Evolutionary conservation across 805 yeast species (phyloP).

Genomic region (Ogataea thermomethanolica): DNA sequence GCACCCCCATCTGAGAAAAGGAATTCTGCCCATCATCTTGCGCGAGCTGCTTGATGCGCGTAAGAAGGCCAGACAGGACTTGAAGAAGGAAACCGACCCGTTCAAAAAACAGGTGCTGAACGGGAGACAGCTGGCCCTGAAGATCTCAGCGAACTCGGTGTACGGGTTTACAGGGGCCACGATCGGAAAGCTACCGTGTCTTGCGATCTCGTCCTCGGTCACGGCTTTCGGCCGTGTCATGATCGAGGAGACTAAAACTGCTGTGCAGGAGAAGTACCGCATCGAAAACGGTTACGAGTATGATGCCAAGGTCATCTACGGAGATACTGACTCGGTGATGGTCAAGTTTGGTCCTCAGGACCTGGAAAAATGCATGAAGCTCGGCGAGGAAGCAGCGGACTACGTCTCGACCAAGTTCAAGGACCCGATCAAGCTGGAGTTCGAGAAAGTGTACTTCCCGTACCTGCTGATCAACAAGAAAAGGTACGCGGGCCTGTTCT

Average conservation of each 20-base stretch:
- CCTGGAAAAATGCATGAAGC: constrained; percentile 76
- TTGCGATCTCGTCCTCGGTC: constrained; percentile 92
- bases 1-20: constrained; percentile 63
- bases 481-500: constrained; percentile 93
- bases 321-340: constrained; percentile 99
- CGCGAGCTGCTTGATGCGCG: constrained; percentile 88
- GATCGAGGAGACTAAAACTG: constrained; percentile 89
- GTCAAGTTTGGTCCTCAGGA: constrained; percentile 89
- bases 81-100: constrained; percentile 91
- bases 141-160: constrained; percentile 96
- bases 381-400: constrained; percentile 94
- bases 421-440: constrained; percentile 89
- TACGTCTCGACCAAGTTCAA: constrained; percentile 75
- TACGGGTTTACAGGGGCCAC: constrained; percentile 99
- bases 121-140: constrained; percentile 95
- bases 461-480: constrained; percentile 91
- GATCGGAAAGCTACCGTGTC: constrained; percentile 92
- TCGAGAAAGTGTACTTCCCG: constrained; percentile 95
- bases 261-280: constrained; percentile 76
- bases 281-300: constrained; percentile 79
- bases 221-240: constrained; percentile 95
- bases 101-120: constrained; percentile 89
- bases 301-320: constrained; percentile 90
- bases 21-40: constrained; percentile 87
- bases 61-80: constrained; percentile 85